phyloP scores from a whole-genome alignment of 306 rosid species.

The Corylus avellana region DNA sequence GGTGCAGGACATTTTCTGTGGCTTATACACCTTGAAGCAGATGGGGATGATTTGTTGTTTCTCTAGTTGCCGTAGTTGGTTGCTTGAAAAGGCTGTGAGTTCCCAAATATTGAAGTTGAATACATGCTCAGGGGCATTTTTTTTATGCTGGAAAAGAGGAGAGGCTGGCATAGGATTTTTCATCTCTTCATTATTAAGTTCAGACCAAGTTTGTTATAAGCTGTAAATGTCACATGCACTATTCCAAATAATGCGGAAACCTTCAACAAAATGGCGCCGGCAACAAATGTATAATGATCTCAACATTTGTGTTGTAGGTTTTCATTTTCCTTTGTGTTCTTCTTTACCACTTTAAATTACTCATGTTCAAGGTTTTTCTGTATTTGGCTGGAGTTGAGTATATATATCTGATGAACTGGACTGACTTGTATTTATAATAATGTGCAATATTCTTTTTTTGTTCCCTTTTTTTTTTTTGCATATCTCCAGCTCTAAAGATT shows the following conservation, averaged over 20 bases:
- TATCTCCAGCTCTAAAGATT: background rate
- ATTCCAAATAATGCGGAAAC: background rate
- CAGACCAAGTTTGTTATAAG: background rate
- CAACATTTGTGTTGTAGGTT: background rate
- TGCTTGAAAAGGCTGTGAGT: conserved; percentile 13
- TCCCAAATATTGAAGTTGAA: conserved; percentile 26
- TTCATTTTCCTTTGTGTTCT: background rate
- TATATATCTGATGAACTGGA: background rate
- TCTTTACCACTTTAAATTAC: background rate
- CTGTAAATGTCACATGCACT: background rate
- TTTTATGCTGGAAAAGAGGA: conserved; percentile 33
- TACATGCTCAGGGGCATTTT: conserved; percentile 30
- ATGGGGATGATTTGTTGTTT: conserved; percentile 8
- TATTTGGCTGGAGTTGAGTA: background rate
- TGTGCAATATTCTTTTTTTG: background rate
- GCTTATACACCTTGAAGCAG: conserved; percentile 30
- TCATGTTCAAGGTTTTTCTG: background rate
- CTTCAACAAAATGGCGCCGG: background rate
- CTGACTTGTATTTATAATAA: background rate
- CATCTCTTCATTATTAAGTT: background rate
- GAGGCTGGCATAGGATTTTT: background rate
- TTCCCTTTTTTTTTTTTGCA: background rate
- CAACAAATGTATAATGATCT: background rate
- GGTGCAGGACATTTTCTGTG: conserved; percentile 32
- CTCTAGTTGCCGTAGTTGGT: conserved; percentile 28